Conservation (phyloP, 164 flowering plant species). For the Litsea cubeba region DNA sequence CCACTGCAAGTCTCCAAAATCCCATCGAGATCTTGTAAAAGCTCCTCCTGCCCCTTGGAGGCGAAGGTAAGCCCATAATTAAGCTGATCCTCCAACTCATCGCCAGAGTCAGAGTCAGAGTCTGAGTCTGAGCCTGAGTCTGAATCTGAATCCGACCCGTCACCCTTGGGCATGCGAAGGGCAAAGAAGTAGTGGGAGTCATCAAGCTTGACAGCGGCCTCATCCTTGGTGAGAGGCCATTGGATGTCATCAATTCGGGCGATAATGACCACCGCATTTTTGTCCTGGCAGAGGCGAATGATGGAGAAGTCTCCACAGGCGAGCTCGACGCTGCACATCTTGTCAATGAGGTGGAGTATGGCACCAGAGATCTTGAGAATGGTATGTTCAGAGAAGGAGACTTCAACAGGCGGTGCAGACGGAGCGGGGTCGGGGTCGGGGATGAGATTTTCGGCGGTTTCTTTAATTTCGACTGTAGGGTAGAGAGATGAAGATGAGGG, state of each 20-base stretch:
- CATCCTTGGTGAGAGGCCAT: conserved; percentile 86
- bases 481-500: conserved; percentile 19
- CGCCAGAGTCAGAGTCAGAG: conserved; percentile 21
- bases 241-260: conserved; percentile 69
- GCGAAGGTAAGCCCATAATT: conserved; percentile 83
- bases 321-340: conserved; percentile 70
- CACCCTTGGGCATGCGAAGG: conserved; percentile 32
- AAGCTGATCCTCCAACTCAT: conserved; percentile 18
- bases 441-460: conserved; percentile 45
- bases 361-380: conserved; percentile 60
- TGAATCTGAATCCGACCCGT: conserved; percentile 5
- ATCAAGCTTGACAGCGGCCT: conserved; percentile 73
- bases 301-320: conserved; percentile 64
- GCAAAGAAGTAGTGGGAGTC: conserved; percentile 83
- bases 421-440: conserved; percentile 32
- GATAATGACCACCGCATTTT: conserved; percentile 53
- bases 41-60: conserved; percentile 59
- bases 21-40: conserved; percentile 52
- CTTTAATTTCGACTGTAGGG: conserved; percentile 34
- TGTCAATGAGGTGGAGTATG: conserved; percentile 71
- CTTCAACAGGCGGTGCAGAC: conserved; percentile 13
- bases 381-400: conserved; percentile 46
- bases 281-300: conserved; percentile 49
- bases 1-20: conserved; percentile 51
- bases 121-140: neutral